Evolutionary conservation across 2,329 filamentous ascomycete species (phyloP).

Genomic region (Sporothrix pseudoabietina): DNA sequence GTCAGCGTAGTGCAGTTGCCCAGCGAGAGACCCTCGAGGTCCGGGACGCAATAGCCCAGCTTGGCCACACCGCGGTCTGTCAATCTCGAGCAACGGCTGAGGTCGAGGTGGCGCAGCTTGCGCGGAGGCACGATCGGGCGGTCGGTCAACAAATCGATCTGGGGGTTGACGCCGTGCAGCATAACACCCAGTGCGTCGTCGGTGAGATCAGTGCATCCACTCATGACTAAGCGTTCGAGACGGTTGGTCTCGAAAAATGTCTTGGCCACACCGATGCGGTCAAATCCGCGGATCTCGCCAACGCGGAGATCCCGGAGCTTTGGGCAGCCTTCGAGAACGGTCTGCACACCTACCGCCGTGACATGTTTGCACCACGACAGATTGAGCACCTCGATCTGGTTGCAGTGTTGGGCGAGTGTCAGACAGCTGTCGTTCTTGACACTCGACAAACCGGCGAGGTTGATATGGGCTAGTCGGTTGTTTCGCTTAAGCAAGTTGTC

Average conservation of each 20-base stretch:
- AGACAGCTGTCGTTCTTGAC: constrained; percentile 84
- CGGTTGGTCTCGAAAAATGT: constrained; percentile 78
- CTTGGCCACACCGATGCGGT: constrained; percentile 70
- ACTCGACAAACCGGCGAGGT: constrained; percentile 77
- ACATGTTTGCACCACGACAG: constrained; percentile 92
- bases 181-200: constrained; percentile 74
- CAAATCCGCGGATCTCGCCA: constrained; percentile 78
- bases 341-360: constrained; percentile 72
- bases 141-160: constrained; percentile 79
- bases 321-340: constrained; percentile 71
- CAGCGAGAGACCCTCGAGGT: constrained; percentile 80
- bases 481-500: constrained; percentile 77
- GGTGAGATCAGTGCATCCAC: constrained; percentile 75
- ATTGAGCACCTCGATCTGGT: constrained; percentile 79
- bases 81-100: constrained; percentile 75
- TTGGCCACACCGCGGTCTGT: constrained; percentile 71
- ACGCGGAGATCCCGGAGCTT: constrained; percentile 78
- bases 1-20: constrained; percentile 75
- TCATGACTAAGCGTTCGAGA: constrained; percentile 79
- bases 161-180: constrained; percentile 72
- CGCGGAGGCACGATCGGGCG: constrained; percentile 74
- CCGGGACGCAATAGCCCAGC: constrained; percentile 73
- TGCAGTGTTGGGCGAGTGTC: constrained; percentile 79
- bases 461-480: constrained; percentile 75
- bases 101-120: constrained; percentile 78